Evolutionary conservation across 1,139 yeast species (phyloP), one percentile per base, ranked within the genome.

Genomic region (Hansenula lynferdii): DNA sequence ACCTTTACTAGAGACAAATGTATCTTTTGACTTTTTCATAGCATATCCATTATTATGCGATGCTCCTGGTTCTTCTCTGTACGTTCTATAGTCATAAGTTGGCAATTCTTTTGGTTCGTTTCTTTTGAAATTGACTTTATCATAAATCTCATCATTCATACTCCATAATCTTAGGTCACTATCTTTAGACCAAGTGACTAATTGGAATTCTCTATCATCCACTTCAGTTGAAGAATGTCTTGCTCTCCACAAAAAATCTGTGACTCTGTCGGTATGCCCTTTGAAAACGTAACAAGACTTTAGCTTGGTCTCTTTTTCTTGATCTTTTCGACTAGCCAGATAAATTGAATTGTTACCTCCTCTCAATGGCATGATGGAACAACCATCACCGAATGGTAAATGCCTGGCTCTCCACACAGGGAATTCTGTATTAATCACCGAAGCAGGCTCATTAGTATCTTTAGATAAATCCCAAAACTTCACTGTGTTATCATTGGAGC

Each of bases 111-210:
- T 48, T 3, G 65, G 61, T n/a, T 54, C 60, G 14, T 67, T 65
- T 34, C 64, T 55, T 9, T 72, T 69, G 54, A 76, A 83, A 44
- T 75, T 71, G 22, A 85, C 80, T 35, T 70, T 67, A 16, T 69
- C 73, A 54, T 85, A 80, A 15, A 82, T 58, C 5, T 70, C 69
- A 10, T 79, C 80, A 35, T 75, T 69, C 31, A 80, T 69, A 0
- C 89, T 85, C 97, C 97, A 90, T 37, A 90, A 62, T 44, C 90
- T 72, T 42, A 92, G 65, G 55, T 87, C 95, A 49, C 80, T 77
- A 56, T 92, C 98, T 45, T 85, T 80, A 0, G 95, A 83, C 97
- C 97, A 92, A 0, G 98, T 86, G 0, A 92, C 94, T 38, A 92
- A 61, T 57, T 90, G 97, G 54, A 75, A 89, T 45, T 87, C 96